Percentiles rank a stretch among this genome's conserved stretches.
Evolutionary conservation across 2,329 filamentous ascomycete genomes (phyloP).

Genomic region (Cordyceps militaris): DNA sequence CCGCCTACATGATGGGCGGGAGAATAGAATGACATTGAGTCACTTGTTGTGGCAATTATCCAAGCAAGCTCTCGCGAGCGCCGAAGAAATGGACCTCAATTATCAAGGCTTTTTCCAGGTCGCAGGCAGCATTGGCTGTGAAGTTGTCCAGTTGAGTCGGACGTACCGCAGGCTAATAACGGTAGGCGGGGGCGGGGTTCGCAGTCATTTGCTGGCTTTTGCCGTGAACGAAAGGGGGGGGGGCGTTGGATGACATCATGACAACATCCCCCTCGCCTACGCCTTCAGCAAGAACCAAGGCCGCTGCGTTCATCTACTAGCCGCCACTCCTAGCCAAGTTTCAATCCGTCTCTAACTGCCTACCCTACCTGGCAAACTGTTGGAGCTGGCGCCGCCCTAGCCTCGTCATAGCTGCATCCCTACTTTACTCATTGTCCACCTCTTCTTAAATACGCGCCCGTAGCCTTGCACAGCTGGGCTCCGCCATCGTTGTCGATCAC

Average conservation of each 20-base stretch:
- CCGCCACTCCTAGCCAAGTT: not conserved
- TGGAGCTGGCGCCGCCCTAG: not conserved
- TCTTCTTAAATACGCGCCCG: conserved; percentile 3
- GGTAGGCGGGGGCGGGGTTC: conserved; percentile 3
- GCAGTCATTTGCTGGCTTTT: not conserved
- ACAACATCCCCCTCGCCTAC: conserved; percentile 21
- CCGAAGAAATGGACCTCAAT: too few species aligned
- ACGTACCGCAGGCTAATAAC: too few species aligned
- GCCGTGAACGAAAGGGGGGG: not conserved
- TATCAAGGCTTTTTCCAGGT: too few species aligned
- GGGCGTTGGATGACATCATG: conserved; percentile 28
- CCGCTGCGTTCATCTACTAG: not conserved
- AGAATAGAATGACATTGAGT: too few species aligned
- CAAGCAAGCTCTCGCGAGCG: too few species aligned
- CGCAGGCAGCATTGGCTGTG: too few species aligned
- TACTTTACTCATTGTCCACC: not conserved
- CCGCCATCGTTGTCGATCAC: conserved; percentile 9
- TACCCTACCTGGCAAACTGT: not conserved
- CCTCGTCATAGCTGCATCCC: conserved; percentile 5
- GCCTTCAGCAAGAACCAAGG: conserved; percentile 7
- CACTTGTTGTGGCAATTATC: too few species aligned
- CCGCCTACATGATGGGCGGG: too few species aligned
- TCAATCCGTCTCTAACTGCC: not conserved
- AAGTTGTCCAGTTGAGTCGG: too few species aligned
- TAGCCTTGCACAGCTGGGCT: conserved; percentile 4